A percentile compares a stretch with the other conserved stretches of the same genome.
These are phyloP conservation scores for Rhizopus delemar DNA, from an alignment of 371 early-diverging fungal genomes.

Conservation along the genomic window DNA sequence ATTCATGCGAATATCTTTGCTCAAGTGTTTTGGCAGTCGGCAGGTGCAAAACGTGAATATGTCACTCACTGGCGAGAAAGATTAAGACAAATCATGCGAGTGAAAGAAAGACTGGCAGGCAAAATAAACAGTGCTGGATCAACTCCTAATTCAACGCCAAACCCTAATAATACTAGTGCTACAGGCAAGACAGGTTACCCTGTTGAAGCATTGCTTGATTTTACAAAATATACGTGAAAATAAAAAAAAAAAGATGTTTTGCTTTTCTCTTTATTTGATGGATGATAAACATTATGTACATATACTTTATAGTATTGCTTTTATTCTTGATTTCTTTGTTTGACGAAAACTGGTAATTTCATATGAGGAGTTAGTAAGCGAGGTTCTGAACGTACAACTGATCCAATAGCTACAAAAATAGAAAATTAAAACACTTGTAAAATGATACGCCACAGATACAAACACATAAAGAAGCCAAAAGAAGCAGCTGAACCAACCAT, in stretches of 20 bases:
- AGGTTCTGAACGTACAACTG: constrained; percentile 73
- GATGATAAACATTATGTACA: not conserved
- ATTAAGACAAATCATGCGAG: constrained; percentile 81
- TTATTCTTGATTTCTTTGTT: constrained; percentile 6
- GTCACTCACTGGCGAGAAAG: constrained; percentile 86
- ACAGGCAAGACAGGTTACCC: constrained; percentile 29
- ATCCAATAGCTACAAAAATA: constrained; percentile 68
- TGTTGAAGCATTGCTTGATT: constrained; percentile 59
- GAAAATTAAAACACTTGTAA: constrained; percentile 26
- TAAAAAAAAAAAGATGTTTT: constrained; percentile 1
- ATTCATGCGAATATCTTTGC: constrained; percentile 91
- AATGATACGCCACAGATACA: constrained; percentile 1
- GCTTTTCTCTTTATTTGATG: constrained; percentile 1
- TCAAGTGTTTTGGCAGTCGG: constrained; percentile 71
- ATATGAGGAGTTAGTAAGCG: constrained; percentile 15
- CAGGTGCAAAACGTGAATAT: constrained; percentile 62
- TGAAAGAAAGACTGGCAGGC: constrained; percentile 55
- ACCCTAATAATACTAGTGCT: constrained; percentile 7
- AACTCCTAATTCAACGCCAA: constrained; percentile 9
- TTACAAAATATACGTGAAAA: constrained; percentile 59
- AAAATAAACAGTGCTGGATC: constrained; percentile 16
- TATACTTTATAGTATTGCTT: not conserved
- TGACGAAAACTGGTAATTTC: constrained; percentile 19
- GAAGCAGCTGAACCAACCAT: constrained; percentile 58
- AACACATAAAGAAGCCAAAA: constrained; percentile 61